Conservation (phyloP, 2,329 filamentous ascomycete genomes). For the Arthrobotrys iridis region DNA sequence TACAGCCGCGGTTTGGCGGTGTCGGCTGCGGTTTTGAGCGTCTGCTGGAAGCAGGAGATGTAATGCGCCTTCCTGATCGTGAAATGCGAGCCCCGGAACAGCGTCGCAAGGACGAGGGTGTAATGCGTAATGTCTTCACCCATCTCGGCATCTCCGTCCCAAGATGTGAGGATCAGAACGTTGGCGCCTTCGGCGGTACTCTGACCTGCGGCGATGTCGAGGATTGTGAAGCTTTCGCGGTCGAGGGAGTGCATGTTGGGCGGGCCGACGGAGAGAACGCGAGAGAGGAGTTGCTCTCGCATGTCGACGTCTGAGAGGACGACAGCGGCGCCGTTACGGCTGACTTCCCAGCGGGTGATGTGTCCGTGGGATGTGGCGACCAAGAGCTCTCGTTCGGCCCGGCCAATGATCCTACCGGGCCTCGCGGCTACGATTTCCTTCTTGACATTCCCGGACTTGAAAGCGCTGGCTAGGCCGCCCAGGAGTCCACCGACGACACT, state of each 20-base stretch:
- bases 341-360: constrained; percentile 86
- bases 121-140: constrained; percentile 71
- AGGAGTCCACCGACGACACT: constrained; percentile 61
- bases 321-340: constrained; percentile 84
- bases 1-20: constrained; percentile 72
- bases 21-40: constrained; percentile 56
- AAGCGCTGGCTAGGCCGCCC: constrained; percentile 78
- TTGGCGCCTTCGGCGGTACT: constrained; percentile 55
- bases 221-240: constrained; percentile 70
- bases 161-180: constrained; percentile 34
- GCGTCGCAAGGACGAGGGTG: constrained; percentile 66
- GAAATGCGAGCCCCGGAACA: constrained; percentile 61
- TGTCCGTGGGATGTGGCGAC: constrained; percentile 80
- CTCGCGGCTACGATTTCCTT: constrained; percentile 83
- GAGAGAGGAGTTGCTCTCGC: constrained; percentile 70
- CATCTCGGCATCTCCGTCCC: constrained; percentile 61
- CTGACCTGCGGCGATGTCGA: constrained; percentile 79
- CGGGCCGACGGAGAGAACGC: constrained; percentile 56
- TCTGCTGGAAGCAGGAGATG: constrained; percentile 37
- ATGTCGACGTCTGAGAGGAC: constrained; percentile 77
- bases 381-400: constrained; percentile 85
- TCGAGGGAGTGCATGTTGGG: constrained; percentile 38
- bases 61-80: constrained; percentile 45
- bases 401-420: constrained; percentile 74
- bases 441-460: constrained; percentile 75